Base-by-base conservation (phyloP, 441 rosid genomes). In the Omphalea diandra region DNA sequence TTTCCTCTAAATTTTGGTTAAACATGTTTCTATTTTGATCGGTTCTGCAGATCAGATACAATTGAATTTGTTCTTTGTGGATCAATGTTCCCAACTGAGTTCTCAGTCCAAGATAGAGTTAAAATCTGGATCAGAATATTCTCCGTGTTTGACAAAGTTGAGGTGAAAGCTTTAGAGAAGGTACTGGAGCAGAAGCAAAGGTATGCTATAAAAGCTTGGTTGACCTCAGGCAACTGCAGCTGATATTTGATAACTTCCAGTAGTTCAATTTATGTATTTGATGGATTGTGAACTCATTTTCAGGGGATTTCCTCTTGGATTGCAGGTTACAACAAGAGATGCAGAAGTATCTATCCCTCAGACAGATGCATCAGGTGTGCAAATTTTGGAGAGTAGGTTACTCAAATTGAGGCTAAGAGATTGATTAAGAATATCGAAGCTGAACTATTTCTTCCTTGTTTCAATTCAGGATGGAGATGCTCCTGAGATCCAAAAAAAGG, bases 271-370 rank as follows among this genome's bases (percentile, higher is more conserved):
- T 74, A 67, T 75, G 46, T 74, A 74, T 82, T 75, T 67, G 67
- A 75, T 72, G 53, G 72, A 68, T 70, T 82, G 70, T 72, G 63
- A 60, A 75, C 76, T 87, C 77, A 84, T 65, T 65, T 84, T 80
- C 71, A 67, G 72, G 65, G 78, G 59, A 8, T 74, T 77, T 83
- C 69, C 78, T 81, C 75, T 84, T 81, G 81, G 70, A 78, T 83
- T 86, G 81, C 91, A 96, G 99, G 92, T 86, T 91, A 84, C 98
- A 96, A 76, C 98, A 86, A 79, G 99, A 96, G 88, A 91, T 94
- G 96, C 98, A 83, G 89, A 88, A 76, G 76, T 96, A 94, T 81
- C 82, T 94, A 64, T 86, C 89, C 40, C 81, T 90, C 60, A 89
- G 95, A 90, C 93, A 89, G 84, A 80, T 59, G 81, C 88, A 85